Evolutionary conservation across 768 basidiomycete genomes (phyloP), one percentile per base, ranked within the genome.

Genomic region (Tulasnella sp.): DNA sequence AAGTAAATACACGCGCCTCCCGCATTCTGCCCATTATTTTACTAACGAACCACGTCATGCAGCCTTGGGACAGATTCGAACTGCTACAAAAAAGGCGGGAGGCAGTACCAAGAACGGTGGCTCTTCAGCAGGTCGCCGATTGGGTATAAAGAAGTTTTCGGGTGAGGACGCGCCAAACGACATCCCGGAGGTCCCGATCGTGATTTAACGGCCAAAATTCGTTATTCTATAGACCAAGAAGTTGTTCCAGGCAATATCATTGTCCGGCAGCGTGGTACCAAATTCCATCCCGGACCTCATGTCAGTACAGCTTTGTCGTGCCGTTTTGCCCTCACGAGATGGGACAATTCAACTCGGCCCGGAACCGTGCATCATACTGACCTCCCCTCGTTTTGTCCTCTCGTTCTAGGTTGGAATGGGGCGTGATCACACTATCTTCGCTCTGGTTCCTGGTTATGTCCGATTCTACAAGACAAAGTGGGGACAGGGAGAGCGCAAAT

Each of bases 241-340:
- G 96, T 98, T 34, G 88, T 93, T 34, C 94, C 97, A 11, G 97
- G 97, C 58, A 94, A 97, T 85, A 98, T 99, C 80, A 93, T 99
- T 81, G 90, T 99, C 39, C 89, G 97, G 67, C 97, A 99, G 83
- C 88, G 97, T 79, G 97, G 97, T 11, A 92, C 92, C 0, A 86
- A 91, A 71, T 97, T 97, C 84, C 95, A 97, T 81, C 90, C 97
- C 5, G 97, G 96, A 0, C 96, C 95, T 82, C 91, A 98, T 83
- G 96, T 96, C 83, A 75, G 91, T 84, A 38, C 39, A 49, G 45
- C 67, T n/a, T n/a, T 67, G 71, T 75, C 22, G 31, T 15, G 15
- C 64, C 42, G 8, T 8, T 42, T 42, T 17, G 58, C 9, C 1
- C 58, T 64, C 58, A 64, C 58, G 1, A 15, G 9, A 17, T 34